phyloP scores from a whole-genome alignment of 345 rosid species.

The Mercurialis annua region DNA sequence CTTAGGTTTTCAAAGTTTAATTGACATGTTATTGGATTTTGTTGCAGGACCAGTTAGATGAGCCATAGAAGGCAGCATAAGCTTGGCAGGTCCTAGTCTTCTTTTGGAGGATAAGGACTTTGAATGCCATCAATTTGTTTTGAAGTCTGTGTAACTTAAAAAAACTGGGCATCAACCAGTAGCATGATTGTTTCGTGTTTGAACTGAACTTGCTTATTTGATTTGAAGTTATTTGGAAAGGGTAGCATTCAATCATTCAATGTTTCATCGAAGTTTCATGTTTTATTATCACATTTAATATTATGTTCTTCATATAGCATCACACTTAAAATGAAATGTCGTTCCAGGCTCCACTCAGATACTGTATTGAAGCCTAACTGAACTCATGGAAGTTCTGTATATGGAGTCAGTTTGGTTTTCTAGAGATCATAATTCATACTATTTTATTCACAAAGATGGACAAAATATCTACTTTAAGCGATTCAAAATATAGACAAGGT shows the following conservation, averaged over 20 bases:
- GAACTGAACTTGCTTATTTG: constrained; percentile 17
- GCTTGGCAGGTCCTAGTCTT: constrained; percentile 36
- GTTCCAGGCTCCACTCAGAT: too few species aligned
- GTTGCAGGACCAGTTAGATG: constrained; percentile 75
- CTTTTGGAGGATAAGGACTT: constrained; percentile 59
- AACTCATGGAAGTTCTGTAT: too few species aligned
- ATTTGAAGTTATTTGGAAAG: constrained; percentile 20
- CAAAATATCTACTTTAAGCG: too few species aligned
- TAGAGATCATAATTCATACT: too few species aligned
- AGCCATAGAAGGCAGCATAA: constrained; percentile 42
- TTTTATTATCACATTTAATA: constrained; percentile 14
- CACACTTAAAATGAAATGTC: too few species aligned
- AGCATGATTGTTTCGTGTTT: constrained; percentile 20
- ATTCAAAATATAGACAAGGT: too few species aligned
- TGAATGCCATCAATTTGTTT: constrained; percentile 52
- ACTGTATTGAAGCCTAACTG: too few species aligned
- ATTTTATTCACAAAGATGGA: too few species aligned
- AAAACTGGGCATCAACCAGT: constrained; percentile 19
- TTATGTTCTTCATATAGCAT: background rate
- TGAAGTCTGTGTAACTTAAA: constrained; percentile 27
- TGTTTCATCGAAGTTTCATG: background rate
- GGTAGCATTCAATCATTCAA: constrained; percentile 19
- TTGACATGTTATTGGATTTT: background rate
- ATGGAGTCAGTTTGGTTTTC: too few species aligned
- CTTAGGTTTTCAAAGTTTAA: constrained; percentile 3